phyloP scores from a whole-genome alignment of 2,329 filamentous ascomycete genomes.

The Lecanicillium sp. region DNA sequence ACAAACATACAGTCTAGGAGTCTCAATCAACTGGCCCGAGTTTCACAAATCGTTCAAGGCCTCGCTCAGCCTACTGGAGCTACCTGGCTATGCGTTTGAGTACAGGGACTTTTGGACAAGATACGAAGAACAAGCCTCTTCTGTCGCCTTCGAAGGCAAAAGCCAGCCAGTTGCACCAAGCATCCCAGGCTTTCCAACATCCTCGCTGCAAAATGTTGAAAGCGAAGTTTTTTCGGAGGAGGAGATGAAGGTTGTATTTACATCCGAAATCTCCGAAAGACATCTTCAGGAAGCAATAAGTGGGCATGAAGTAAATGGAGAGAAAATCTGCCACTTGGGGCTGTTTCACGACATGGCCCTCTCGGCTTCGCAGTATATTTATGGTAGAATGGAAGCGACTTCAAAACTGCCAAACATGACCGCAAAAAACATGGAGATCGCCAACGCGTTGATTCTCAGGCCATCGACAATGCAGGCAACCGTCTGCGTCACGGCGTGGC shows the following conservation, averaged over 20 bases:
- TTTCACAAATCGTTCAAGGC: neutral
- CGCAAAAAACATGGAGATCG: neutral
- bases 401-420: neutral
- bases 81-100: neutral
- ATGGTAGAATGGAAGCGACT: neutral
- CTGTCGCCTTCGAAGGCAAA: neutral
- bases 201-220: neutral
- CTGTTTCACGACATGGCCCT: neutral
- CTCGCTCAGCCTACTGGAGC: neutral
- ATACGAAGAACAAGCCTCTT: neutral
- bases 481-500: neutral
- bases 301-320: neutral
- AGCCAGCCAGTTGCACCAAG: neutral
- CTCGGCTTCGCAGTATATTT: neutral
- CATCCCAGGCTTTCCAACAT: neutral
- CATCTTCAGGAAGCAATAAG: neutral
- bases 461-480: neutral
- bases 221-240: neutral
- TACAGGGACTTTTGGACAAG: neutral
- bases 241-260: neutral
- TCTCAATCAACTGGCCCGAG: neutral
- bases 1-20: neutral
- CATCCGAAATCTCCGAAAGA: neutral
- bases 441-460: neutral
- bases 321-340: neutral